Evolutionary conservation across 306 rosid genomes (phyloP).

Genomic region (Elaeagnus macrophylla): DNA sequence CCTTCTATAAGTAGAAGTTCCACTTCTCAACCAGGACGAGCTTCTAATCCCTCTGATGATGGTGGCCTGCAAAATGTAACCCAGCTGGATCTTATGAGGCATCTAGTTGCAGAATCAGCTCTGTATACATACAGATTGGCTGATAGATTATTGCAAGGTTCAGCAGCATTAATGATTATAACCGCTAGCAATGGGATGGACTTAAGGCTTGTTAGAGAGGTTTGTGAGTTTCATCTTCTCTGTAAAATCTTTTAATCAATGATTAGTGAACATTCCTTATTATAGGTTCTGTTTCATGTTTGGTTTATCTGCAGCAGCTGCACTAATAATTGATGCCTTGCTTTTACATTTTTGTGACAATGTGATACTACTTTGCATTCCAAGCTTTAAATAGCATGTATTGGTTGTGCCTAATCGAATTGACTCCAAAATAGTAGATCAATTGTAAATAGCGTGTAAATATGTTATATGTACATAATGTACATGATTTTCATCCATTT

Average conservation of each 20-base stretch:
- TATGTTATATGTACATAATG: too few species aligned
- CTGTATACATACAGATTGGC: constrained; percentile 8
- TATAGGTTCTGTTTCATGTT: neutral
- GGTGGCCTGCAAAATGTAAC: neutral
- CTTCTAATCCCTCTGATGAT: constrained; percentile 11
- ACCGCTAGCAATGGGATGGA: neutral
- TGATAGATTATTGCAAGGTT: constrained; percentile 6
- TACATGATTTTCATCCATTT: too few species aligned
- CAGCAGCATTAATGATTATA: constrained; percentile 1
- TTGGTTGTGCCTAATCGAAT: too few species aligned
- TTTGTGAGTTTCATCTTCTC: neutral
- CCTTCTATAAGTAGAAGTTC: neutral
- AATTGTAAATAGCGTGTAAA: too few species aligned
- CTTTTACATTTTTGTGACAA: too few species aligned
- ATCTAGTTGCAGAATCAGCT: constrained; percentile 15
- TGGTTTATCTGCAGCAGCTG: too few species aligned
- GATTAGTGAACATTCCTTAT: neutral
- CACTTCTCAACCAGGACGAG: neutral
- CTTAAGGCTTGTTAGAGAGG: constrained; percentile 14
- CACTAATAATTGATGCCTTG: too few species aligned
- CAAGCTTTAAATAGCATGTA: too few species aligned
- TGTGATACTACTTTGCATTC: too few species aligned
- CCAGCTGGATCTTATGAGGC: constrained; percentile 9
- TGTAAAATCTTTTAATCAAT: neutral
- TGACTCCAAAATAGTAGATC: too few species aligned